These are phyloP conservation scores for Penicillium paradoxum DNA, from an alignment of 495 filamentous ascomycete species.

Conservation along the genomic window DNA sequence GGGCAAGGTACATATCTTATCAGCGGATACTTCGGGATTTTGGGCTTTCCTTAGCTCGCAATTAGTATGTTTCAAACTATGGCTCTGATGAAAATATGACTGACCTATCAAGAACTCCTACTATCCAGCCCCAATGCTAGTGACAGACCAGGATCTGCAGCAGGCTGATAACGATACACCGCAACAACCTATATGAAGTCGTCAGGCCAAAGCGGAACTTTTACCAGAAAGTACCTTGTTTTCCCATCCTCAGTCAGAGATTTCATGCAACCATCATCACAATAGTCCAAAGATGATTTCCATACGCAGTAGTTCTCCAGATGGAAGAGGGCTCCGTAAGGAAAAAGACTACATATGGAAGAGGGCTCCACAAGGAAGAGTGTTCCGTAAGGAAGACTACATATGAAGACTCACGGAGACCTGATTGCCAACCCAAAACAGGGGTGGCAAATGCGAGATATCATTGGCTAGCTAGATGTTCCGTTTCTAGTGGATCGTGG, in stretches of 20 bases:
- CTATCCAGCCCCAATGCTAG: slow-evolving; percentile 1
- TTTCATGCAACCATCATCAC: not conserved
- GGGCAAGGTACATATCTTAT: slow-evolving; percentile 16
- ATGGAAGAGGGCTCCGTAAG: too few species aligned
- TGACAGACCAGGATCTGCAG: slow-evolving; percentile 4
- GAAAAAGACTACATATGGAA: too few species aligned
- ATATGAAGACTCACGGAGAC: too few species aligned
- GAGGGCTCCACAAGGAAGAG: too few species aligned
- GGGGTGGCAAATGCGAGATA: too few species aligned
- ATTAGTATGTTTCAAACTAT: slow-evolving; percentile 9
- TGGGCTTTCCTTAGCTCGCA: slow-evolving; percentile 18
- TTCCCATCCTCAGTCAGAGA: not conserved
- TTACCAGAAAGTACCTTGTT: too few species aligned
- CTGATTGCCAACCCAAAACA: too few species aligned
- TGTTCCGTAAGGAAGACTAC: too few species aligned
- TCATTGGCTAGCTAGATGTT: too few species aligned
- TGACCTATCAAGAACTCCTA: slow-evolving; percentile 4
- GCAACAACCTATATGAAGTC: not conserved
- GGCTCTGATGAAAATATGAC: not conserved
- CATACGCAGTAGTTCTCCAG: too few species aligned
- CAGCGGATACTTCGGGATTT: slow-evolving; percentile 18
- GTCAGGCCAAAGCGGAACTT: not conserved
- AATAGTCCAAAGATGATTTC: not conserved
- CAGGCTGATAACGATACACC: not conserved
- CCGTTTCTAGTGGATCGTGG: too few species aligned